Evolutionary conservation across 2,329 filamentous ascomycete species (phyloP).

Genomic region (Arthrobotrys megalospora): DNA sequence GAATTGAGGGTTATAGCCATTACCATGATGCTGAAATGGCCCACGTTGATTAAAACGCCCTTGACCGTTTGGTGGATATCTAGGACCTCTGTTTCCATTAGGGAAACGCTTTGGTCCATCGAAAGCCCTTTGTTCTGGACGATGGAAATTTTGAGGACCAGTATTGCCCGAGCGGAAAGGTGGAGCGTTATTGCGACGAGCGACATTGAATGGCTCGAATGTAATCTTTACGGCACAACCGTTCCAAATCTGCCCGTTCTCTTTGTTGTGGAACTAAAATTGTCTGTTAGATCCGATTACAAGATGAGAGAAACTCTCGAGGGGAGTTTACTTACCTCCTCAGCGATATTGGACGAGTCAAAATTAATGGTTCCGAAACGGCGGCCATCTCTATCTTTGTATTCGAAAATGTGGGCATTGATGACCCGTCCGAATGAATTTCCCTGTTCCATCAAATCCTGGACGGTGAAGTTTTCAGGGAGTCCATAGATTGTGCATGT

Average conservation of each 20-base stretch:
- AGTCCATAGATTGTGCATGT: conserved; percentile 57
- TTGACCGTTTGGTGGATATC: conserved; percentile 33
- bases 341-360: conserved; percentile 48
- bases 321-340: conserved; percentile 30
- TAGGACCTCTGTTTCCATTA: conserved; percentile 26
- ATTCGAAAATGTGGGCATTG: conserved; percentile 56
- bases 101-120: conserved; percentile 44
- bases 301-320: neutral
- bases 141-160: conserved; percentile 36
- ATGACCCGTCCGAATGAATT: conserved; percentile 46
- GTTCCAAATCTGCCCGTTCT: conserved; percentile 50
- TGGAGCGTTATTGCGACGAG: conserved; percentile 47
- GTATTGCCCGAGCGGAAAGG: conserved; percentile 33
- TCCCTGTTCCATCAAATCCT: conserved; percentile 40
- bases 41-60: conserved; percentile 50
- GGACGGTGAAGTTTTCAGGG: conserved; percentile 36
- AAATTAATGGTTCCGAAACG: conserved; percentile 56
- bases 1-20: conserved; percentile 26
- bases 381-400: conserved; percentile 52
- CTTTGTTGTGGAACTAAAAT: conserved; percentile 50
- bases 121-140: conserved; percentile 37
- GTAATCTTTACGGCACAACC: conserved; percentile 42
- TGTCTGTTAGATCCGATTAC: neutral
- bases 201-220: conserved; percentile 57
- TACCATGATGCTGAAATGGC: conserved; percentile 33